Evolutionary conservation across 345 rosid genomes (phyloP).

Genomic region (Eucalyptus shirleyi): DNA sequence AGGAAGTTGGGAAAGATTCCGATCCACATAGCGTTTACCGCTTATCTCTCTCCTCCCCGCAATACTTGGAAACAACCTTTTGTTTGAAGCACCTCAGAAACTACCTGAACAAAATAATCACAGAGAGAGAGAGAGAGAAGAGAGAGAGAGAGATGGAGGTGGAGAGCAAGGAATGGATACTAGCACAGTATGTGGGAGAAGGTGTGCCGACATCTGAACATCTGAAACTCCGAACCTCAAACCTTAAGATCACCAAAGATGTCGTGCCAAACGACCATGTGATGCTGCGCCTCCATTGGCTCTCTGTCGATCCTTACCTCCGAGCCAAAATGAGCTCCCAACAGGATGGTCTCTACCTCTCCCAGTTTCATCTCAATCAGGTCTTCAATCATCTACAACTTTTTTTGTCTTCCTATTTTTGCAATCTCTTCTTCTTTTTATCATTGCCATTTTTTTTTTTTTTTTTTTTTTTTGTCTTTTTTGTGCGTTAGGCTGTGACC

Average conservation of each 20-base stretch:
- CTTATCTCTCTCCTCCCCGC: neutral
- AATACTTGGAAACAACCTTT: neutral
- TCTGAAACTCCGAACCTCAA: constrained; percentile 14
- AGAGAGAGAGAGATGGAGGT: neutral
- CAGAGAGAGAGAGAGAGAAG: neutral
- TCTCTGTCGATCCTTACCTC: constrained; percentile 29
- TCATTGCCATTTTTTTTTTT: no score
- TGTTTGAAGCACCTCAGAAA: neutral
- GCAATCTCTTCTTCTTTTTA: neutral
- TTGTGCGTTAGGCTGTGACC: neutral
- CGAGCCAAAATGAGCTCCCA: constrained; percentile 10
- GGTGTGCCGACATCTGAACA: constrained; percentile 28
- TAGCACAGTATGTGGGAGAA: constrained; percentile 11
- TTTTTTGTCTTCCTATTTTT: neutral
- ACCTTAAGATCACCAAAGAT: neutral
- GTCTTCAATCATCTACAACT: neutral
- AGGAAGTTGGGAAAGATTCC: neutral
- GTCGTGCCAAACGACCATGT: constrained; percentile 11
- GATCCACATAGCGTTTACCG: neutral
- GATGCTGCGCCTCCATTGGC: constrained; percentile 1
- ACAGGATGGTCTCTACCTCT: constrained; percentile 10
- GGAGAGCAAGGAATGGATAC: constrained; percentile 23
- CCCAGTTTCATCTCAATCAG: constrained; percentile 9
- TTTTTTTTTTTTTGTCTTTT: neutral
- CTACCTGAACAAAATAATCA: neutral